These are phyloP conservation scores for Parachaetomium inaequale DNA, from an alignment of 495 filamentous ascomycete species.

Conservation along the genomic window DNA sequence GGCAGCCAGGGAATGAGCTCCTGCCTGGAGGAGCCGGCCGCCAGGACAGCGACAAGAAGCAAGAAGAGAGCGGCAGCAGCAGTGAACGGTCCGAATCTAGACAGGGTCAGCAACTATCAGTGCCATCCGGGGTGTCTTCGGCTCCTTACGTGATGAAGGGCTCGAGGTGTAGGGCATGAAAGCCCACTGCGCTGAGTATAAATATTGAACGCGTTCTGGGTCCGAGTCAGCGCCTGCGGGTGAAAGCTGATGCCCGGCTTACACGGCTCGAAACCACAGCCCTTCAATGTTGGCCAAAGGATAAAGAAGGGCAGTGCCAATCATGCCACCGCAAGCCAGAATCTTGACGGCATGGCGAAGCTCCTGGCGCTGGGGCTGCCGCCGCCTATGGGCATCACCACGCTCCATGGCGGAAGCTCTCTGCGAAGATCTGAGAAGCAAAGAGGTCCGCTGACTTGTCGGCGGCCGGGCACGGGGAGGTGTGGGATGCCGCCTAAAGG, in stretches of 20 bases:
- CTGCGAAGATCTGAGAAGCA: neutral
- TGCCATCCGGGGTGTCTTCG: neutral
- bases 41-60: slow-evolving; percentile 22
- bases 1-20: slow-evolving; percentile 31
- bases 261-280: slow-evolving; percentile 31
- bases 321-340: slow-evolving; percentile 34
- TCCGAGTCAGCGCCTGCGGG: slow-evolving; percentile 14
- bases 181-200: slow-evolving; percentile 23
- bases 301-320: slow-evolving; percentile 33
- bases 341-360: slow-evolving; percentile 25
- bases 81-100: slow-evolving; percentile 24
- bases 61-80: slow-evolving; percentile 20
- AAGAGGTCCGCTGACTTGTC: too few species aligned
- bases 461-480: neutral
- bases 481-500: neutral
- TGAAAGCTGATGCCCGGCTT: slow-evolving; percentile 16
- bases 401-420: slow-evolving; percentile 15
- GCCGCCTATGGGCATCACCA: neutral
- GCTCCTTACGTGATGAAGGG: slow-evolving; percentile 22
- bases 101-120: neutral
- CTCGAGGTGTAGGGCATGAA: slow-evolving; percentile 21
- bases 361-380: neutral
- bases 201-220: slow-evolving; percentile 30
- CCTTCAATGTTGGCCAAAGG: slow-evolving; percentile 26
- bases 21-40: slow-evolving; percentile 10